These are phyloP conservation scores for Hericium alpestre DNA, from an alignment of 768 basidiomycete genomes.

Conservation along the genomic window DNA sequence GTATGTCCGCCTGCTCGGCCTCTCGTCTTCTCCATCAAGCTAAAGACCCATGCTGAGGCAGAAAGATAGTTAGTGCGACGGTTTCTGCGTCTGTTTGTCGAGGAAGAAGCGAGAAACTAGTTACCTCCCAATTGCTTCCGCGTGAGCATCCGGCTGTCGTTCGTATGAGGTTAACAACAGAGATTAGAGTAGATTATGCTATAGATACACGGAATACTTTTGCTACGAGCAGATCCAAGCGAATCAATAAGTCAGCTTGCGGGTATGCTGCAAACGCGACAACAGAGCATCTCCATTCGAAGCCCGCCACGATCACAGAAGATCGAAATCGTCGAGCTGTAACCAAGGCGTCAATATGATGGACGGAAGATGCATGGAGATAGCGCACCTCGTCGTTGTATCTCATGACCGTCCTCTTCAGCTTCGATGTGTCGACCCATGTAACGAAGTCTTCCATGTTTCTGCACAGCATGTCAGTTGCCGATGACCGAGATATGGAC, in stretches of 20 bases:
- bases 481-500: neutral
- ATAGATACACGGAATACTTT: neutral
- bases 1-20: too few species aligned
- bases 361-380: neutral
- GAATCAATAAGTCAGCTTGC: too few species aligned
- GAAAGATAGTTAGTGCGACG: too few species aligned
- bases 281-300: neutral
- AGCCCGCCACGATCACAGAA: constrained; percentile 37
- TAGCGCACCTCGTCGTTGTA: constrained; percentile 87
- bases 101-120: too few species aligned
- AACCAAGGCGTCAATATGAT: constrained; percentile 14
- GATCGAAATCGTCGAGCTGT: constrained; percentile 90
- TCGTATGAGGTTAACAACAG: too few species aligned
- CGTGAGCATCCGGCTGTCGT: too few species aligned
- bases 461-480: constrained; percentile 28
- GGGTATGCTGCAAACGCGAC: too few species aligned
- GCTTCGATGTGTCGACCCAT: constrained; percentile 96
- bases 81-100: too few species aligned
- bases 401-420: constrained; percentile 88
- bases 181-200: neutral
- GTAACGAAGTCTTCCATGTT: constrained; percentile 99
- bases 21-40: too few species aligned
- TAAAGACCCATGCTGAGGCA: too few species aligned
- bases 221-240: neutral
- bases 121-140: too few species aligned